phyloP scores from a whole-genome alignment of 78 protist genomes.

The Polysphondylium violaceum region DNA sequence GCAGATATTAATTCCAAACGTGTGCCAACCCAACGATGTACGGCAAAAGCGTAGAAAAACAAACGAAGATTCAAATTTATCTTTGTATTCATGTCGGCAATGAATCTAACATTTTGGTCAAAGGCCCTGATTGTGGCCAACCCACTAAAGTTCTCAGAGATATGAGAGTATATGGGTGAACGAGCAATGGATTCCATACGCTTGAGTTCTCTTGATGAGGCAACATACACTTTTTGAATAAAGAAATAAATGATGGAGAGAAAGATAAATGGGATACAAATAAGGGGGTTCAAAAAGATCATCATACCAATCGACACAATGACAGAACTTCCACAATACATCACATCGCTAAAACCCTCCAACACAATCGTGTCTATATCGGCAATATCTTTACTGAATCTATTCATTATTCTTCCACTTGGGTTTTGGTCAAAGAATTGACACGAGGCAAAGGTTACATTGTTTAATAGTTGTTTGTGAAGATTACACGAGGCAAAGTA shows the following conservation, averaged over 20 bases:
- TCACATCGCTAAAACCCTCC: slow-evolving; percentile 12
- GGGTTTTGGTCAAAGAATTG: slow-evolving; percentile 97
- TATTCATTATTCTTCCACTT: slow-evolving; percentile 95
- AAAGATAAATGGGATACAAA: slow-evolving; percentile 32
- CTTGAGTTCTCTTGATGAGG: slow-evolving; percentile 86
- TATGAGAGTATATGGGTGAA: slow-evolving; percentile 89
- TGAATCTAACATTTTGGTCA: slow-evolving; percentile 21
- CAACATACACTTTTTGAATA: slow-evolving; percentile 84
- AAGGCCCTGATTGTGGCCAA: slow-evolving; percentile 94
- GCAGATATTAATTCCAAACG: slow-evolving; percentile 82
- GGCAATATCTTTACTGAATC: slow-evolving; percentile 91
- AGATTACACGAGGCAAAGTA: neutral
- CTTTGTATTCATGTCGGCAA: neutral
- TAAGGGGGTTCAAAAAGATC: slow-evolving; percentile 9
- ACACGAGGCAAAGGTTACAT: slow-evolving; percentile 73
- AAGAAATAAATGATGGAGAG: slow-evolving; percentile 42
- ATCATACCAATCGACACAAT: slow-evolving; percentile 26
- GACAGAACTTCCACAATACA: slow-evolving; percentile 41
- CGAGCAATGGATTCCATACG: slow-evolving; percentile 90
- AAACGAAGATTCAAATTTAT: slow-evolving; percentile 64
- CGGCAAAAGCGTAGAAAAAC: slow-evolving; percentile 38
- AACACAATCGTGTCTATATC: slow-evolving; percentile 60
- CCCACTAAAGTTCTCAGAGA: slow-evolving; percentile 91
- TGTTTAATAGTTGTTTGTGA: slow-evolving; percentile 2
- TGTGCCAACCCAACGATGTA: slow-evolving; percentile 87